Conservation (phyloP, 139 green algal genomes). For the Chlorella ohadii region DNA sequence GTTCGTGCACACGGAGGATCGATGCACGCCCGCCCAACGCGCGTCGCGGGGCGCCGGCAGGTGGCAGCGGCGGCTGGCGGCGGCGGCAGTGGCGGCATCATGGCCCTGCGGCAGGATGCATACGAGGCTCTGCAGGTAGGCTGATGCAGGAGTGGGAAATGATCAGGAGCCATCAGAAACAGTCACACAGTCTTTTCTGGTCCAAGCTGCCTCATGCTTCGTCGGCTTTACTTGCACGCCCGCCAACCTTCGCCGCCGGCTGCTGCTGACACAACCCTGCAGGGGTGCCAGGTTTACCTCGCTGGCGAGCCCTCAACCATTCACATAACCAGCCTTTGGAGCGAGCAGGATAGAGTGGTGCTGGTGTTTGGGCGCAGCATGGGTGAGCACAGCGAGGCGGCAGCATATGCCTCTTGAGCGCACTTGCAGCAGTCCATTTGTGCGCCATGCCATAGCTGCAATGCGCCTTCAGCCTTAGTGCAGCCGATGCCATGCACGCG, state of each 20-base stretch:
- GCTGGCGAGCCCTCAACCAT: constrained; percentile 54
- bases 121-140: not conserved
- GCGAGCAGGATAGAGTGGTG: constrained; percentile 59
- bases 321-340: constrained; percentile 65
- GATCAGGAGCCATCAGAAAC: too few species aligned
- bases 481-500: too few species aligned
- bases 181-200: too few species aligned
- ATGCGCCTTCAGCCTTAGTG: too few species aligned
- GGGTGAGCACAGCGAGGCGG: constrained; percentile 32
- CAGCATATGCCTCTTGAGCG: too few species aligned
- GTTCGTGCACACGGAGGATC: not conserved
- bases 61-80: not conserved
- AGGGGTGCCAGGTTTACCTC: constrained; percentile 48
- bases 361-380: constrained; percentile 75
- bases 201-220: too few species aligned
- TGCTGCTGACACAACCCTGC: not conserved
- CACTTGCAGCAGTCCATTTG: too few species aligned
- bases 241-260: not conserved
- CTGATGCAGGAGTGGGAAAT: too few species aligned
- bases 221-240: too few species aligned
- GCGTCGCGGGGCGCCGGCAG: not conserved
- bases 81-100: not conserved
- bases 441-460: too few species aligned
- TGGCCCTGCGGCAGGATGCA: not conserved
- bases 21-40: not conserved